phyloP scores from a whole-genome alignment of 1,284 basidiomycete genomes.

The Malassezia globosa region DNA sequence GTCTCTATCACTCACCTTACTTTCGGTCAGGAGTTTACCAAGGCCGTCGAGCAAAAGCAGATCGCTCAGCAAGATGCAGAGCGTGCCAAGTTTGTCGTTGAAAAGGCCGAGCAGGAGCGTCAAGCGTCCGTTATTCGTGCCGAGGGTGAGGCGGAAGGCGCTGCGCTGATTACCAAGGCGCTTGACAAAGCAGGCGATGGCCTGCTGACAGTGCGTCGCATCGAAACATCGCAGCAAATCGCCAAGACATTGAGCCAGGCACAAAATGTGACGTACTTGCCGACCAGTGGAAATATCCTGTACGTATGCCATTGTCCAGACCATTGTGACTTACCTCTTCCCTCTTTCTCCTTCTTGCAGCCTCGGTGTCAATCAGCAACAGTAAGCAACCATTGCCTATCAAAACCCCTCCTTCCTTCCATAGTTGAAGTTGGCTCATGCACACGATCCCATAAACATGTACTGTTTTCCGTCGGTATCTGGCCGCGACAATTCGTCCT shows the following conservation, averaged over 20 bases:
- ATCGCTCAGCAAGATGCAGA: conserved; percentile 88
- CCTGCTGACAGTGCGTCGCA: conserved; percentile 86
- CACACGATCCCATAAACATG: not conserved
- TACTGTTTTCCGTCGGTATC: not conserved
- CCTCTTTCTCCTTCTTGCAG: conserved; percentile 7
- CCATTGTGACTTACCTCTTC: no score
- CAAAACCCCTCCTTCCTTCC: no score
- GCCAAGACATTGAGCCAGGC: conserved; percentile 50
- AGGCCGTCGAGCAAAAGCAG: conserved; percentile 94
- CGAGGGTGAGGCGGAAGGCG: conserved; percentile 93
- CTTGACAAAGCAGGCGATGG: conserved; percentile 88
- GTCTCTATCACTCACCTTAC: conserved; percentile 71
- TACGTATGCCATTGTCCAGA: conserved; percentile 13
- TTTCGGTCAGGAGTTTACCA: conserved; percentile 54
- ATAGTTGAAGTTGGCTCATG: no score
- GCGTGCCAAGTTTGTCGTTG: conserved; percentile 95
- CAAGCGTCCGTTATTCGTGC: conserved; percentile 95
- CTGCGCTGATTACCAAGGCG: conserved; percentile 72
- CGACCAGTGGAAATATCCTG: conserved; percentile 47
- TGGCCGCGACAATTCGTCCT: conserved; percentile 2
- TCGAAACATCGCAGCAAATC: conserved; percentile 95
- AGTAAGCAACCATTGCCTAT: no score
- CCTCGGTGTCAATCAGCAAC: conserved; percentile 10
- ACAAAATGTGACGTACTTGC: conserved; percentile 50
- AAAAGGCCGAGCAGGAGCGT: conserved; percentile 90